Conservation (phyloP, 2,329 filamentous ascomycete genomes). For the Colletotrichum karsti region DNA sequence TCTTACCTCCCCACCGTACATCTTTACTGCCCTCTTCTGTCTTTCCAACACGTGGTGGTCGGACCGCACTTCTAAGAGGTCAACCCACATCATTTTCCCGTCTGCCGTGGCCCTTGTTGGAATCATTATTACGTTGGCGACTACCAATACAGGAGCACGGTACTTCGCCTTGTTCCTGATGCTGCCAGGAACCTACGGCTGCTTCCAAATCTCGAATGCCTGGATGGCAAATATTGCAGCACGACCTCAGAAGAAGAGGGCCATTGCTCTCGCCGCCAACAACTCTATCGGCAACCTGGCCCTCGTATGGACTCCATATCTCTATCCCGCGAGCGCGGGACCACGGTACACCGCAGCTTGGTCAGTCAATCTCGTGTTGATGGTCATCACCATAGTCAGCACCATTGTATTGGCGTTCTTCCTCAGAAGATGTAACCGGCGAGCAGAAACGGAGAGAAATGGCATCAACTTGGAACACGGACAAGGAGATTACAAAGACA, state of each 20-base stretch:
- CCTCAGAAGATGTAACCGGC: slow-evolving; percentile 26
- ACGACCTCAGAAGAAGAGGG: slow-evolving; percentile 35
- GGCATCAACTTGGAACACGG: not conserved
- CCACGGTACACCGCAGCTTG: slow-evolving; percentile 34
- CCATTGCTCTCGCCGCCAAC: slow-evolving; percentile 35
- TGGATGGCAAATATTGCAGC: slow-evolving; percentile 39
- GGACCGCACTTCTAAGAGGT: not conserved
- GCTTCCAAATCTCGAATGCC: slow-evolving; percentile 35
- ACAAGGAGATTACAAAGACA: not conserved
- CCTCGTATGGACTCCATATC: slow-evolving; percentile 36
- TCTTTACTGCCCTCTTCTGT: not conserved
- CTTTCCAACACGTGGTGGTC: not conserved
- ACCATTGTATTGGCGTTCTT: slow-evolving; percentile 31
- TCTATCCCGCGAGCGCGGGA: slow-evolving; percentile 32
- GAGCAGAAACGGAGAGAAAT: not conserved
- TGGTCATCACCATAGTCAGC: slow-evolving; percentile 33
- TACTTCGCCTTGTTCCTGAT: slow-evolving; percentile 36
- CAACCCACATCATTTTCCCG: not conserved
- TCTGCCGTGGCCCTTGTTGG: not conserved
- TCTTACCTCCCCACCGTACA: not conserved
- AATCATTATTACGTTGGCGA: not conserved
- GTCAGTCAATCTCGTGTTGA: slow-evolving; percentile 31
- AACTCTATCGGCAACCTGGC: slow-evolving; percentile 37
- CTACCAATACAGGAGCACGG: slow-evolving; percentile 15
- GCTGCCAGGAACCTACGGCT: slow-evolving; percentile 32